Evolutionary conservation across 2,329 filamentous ascomycete genomes (phyloP).

Genomic region (Fusarium sp.): DNA sequence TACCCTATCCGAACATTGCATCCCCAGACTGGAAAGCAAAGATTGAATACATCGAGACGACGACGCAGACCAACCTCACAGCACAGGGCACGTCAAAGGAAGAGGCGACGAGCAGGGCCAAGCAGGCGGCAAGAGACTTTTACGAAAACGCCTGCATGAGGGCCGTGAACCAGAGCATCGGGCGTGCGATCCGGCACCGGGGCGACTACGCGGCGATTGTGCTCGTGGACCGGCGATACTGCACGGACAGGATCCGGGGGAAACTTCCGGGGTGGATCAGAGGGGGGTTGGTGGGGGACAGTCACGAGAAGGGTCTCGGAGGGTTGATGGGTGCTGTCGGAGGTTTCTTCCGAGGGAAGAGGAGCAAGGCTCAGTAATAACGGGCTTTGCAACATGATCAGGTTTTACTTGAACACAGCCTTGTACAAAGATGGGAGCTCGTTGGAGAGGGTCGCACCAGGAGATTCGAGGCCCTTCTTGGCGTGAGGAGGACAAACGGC

Average conservation of each 20-base stretch:
- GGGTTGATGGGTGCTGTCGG: slow-evolving; percentile 69
- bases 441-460: slow-evolving; percentile 8
- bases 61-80: slow-evolving; percentile 54
- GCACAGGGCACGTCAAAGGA: slow-evolving; percentile 37
- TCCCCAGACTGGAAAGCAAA: slow-evolving; percentile 95
- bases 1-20: slow-evolving; percentile 92
- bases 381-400: neutral
- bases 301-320: slow-evolving; percentile 64
- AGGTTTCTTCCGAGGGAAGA: slow-evolving; percentile 69
- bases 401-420: neutral
- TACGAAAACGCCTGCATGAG: slow-evolving; percentile 98
- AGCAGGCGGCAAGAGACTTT: slow-evolving; percentile 77
- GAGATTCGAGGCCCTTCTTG: slow-evolving; percentile 35
- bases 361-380: slow-evolving; percentile 6
- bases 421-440: slow-evolving; percentile 28
- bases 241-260: slow-evolving; percentile 74
- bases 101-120: slow-evolving; percentile 51
- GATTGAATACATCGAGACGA: slow-evolving; percentile 84
- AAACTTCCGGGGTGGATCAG: slow-evolving; percentile 94
- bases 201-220: slow-evolving; percentile 92
- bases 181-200: slow-evolving; percentile 87
- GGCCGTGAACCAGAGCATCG: slow-evolving; percentile 96
- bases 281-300: slow-evolving; percentile 68
- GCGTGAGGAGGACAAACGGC: slow-evolving; percentile 10
- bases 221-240: slow-evolving; percentile 84